Percentiles rank a stretch among this genome's conserved stretches.
Conservation (phyloP, 2,329 filamentous ascomycete species). For the Furcasterigmium sp. region DNA sequence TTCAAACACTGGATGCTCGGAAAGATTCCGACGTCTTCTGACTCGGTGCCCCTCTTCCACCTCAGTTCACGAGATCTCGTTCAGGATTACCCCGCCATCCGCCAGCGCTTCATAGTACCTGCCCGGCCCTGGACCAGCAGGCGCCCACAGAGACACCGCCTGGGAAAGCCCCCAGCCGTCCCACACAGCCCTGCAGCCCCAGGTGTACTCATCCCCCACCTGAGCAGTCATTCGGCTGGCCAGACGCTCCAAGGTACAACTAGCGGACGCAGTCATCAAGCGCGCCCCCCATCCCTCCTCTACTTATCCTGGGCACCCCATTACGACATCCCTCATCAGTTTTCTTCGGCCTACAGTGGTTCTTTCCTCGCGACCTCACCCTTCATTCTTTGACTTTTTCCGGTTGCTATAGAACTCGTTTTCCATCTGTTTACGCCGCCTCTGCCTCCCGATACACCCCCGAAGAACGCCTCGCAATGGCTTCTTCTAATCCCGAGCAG, state of each 20-base stretch:
- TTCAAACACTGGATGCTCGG: too few relatives aligned
- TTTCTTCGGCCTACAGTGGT: neutral
- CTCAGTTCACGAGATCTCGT: neutral
- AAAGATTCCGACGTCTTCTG: too few relatives aligned
- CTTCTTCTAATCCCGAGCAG: slow-evolving; percentile 9
- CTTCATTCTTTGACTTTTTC: neutral
- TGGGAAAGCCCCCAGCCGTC: too few relatives aligned
- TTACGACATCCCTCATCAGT: neutral
- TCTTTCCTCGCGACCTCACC: neutral
- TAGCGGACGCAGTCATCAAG: too few relatives aligned
- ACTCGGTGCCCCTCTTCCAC: neutral
- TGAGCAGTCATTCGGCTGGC: too few relatives aligned
- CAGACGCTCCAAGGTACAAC: too few relatives aligned
- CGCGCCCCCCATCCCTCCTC: too few relatives aligned
- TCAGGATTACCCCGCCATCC: neutral
- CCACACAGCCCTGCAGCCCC: too few relatives aligned
- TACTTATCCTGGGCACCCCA: too few relatives aligned
- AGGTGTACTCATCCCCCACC: too few relatives aligned
- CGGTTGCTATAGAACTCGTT: neutral
- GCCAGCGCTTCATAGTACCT: neutral
- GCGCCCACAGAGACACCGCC: too few relatives aligned
- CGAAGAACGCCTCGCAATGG: slow-evolving; percentile 6
- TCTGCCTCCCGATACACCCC: neutral
- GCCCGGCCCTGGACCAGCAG: too few relatives aligned
- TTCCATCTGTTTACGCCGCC: neutral